phyloP scores from a whole-genome alignment of 2,329 filamentous ascomycete genomes.

The Xylariaceae sp. region DNA sequence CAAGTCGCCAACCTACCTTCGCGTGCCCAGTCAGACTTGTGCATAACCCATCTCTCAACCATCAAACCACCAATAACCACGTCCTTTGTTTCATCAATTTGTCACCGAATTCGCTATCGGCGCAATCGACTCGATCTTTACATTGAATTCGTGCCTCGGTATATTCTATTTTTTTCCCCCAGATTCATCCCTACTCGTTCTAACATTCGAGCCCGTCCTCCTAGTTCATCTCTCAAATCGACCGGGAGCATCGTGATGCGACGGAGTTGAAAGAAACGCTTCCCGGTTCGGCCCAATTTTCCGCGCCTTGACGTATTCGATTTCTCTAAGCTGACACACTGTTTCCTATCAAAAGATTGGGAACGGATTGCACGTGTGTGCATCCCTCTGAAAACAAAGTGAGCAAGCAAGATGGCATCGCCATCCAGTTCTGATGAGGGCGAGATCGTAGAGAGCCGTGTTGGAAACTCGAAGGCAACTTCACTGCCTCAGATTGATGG shows the following conservation, averaged over 20 bases:
- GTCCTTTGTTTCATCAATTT: neutral
- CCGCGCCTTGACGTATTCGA: slow-evolving; percentile 24
- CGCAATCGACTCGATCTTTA: neutral
- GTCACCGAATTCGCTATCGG: neutral
- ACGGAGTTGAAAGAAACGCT: slow-evolving; percentile 26
- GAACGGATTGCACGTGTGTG: slow-evolving; percentile 23
- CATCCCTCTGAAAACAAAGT: slow-evolving; percentile 25
- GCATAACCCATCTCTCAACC: neutral
- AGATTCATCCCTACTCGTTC: neutral
- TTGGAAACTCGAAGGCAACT: slow-evolving; percentile 73
- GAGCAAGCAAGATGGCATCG: slow-evolving; percentile 31
- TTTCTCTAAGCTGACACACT: slow-evolving; percentile 29
- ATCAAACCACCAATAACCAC: neutral
- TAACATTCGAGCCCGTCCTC: neutral
- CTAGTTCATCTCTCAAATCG: slow-evolving; percentile 1
- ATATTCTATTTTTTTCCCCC: neutral
- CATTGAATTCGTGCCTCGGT: neutral
- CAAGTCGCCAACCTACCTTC: no score
- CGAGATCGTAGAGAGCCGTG: slow-evolving; percentile 73
- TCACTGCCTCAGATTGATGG: slow-evolving; percentile 69
- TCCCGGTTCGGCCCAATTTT: slow-evolving; percentile 35
- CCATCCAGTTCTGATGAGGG: slow-evolving; percentile 72
- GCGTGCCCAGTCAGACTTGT: no score
- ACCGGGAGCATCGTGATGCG: slow-evolving; percentile 24
- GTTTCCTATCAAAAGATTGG: slow-evolving; percentile 23